These are phyloP conservation scores for Phialophora tarda DNA, from an alignment of 2,329 filamentous ascomycete genomes.

Conservation along the genomic window DNA sequence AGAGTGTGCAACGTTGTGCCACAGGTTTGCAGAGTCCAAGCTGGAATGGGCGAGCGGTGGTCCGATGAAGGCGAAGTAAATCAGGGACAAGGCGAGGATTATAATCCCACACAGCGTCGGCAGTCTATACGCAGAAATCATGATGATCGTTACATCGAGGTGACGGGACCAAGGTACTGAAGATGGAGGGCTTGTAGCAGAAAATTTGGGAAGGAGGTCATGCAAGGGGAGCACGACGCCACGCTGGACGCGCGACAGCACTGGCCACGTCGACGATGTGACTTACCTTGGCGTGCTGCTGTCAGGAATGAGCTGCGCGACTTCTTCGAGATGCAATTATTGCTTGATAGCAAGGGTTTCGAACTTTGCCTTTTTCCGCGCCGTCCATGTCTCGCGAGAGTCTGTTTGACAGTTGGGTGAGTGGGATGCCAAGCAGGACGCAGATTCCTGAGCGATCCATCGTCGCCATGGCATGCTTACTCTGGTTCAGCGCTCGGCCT, in stretches of 20 bases:
- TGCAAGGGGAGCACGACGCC: not conserved
- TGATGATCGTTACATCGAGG: not conserved
- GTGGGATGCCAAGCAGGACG: not conserved
- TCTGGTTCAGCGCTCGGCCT: not conserved
- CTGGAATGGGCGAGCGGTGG: not conserved
- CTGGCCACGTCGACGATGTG: not conserved
- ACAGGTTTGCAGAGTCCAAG: not conserved
- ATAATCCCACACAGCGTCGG: constrained; percentile 4
- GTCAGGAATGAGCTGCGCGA: not conserved
- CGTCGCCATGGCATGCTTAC: not conserved
- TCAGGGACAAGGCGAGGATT: not conserved
- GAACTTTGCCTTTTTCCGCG: not conserved
- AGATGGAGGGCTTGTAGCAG: not conserved
- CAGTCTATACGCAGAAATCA: not conserved
- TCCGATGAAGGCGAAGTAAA: not conserved
- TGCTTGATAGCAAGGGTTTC: not conserved
- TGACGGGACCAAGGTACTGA: not conserved
- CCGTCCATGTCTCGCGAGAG: not conserved
- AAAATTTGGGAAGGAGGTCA: not conserved
- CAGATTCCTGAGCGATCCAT: not conserved
- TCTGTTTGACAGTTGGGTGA: not conserved
- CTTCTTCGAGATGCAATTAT: not conserved
- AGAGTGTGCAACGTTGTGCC: not conserved
- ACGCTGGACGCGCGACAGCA: not conserved
- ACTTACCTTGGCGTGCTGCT: not conserved